A percentile compares a stretch with the other conserved stretches of the same genome.
Evolutionary conservation across 1,284 basidiomycete genomes (phyloP).

Genomic region (Pterulicium gracile): DNA sequence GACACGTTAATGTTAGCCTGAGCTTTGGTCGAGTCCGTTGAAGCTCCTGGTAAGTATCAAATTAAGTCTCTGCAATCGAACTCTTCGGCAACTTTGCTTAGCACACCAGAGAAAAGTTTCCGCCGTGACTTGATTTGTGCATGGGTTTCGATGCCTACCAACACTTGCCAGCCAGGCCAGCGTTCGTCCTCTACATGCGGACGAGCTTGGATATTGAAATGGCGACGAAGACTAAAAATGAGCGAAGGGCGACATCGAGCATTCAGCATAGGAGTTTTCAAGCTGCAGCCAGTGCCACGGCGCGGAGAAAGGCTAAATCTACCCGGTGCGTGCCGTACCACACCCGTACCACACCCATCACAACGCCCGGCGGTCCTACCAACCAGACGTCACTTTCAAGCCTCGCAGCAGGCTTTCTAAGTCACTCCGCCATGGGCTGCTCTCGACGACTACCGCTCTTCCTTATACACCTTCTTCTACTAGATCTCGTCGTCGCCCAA

Average conservation of each 20-base stretch:
- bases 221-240: constrained; percentile 10
- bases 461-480: constrained; percentile 14
- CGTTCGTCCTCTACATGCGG: constrained; percentile 24
- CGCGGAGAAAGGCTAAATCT: too few species aligned
- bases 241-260: constrained; percentile 1
- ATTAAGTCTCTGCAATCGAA: neutral
- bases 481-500: constrained; percentile 23
- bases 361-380: too few species aligned
- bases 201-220: constrained; percentile 21
- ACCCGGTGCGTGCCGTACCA: too few species aligned
- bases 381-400: too few species aligned
- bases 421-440: constrained; percentile 10
- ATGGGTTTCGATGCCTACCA: constrained; percentile 94
- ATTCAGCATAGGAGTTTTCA: neutral
- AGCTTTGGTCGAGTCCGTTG: neutral
- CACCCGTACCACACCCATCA: neutral
- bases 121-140: constrained; percentile 81
- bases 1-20: constrained; percentile 71
- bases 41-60: too few species aligned
- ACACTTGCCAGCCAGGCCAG: constrained; percentile 68
- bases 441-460: constrained; percentile 9
- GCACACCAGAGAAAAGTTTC: constrained; percentile 86
- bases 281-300: too few species aligned
- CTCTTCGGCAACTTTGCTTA: constrained; percentile 3
- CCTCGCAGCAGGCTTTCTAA: too few species aligned